Percentiles rank a stretch among this genome's conserved stretches.
Conservation (phyloP, 805 yeast genomes). For the Kazachstania viticola region DNA sequence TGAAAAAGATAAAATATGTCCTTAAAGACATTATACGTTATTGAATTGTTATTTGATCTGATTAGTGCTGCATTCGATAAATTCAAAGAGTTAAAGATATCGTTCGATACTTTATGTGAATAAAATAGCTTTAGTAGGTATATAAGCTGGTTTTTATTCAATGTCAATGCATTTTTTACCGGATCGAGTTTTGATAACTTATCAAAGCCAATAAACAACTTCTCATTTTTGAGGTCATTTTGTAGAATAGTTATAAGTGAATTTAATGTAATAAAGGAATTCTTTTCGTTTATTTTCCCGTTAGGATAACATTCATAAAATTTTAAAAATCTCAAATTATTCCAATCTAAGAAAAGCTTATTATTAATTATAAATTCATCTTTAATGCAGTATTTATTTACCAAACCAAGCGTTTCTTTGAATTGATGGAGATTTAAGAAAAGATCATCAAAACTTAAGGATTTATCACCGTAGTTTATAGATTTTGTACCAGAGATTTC, state of each 20-base stretch:
- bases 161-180: conserved; percentile 17
- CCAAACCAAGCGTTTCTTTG: conserved; percentile 23
- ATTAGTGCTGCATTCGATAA: conserved; percentile 20
- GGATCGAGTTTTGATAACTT: conserved; percentile 23
- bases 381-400: conserved; percentile 22
- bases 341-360: conserved; percentile 27
- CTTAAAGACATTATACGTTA: conserved; percentile 28
- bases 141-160: conserved; percentile 28
- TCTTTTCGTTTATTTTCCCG: conserved; percentile 6
- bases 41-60: conserved; percentile 23
- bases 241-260: conserved; percentile 33
- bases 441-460: conserved; percentile 30
- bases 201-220: conserved; percentile 25
- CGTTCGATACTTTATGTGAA: conserved; percentile 30
- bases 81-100: conserved; percentile 26
- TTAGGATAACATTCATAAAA: conserved; percentile 18
- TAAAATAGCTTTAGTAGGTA: conserved; percentile 26
- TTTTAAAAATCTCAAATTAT: conserved; percentile 19
- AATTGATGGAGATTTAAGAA: conserved; percentile 22
- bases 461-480: conserved; percentile 29
- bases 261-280: conserved; percentile 27
- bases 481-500: conserved; percentile 25
- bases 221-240: conserved; percentile 30
- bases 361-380: conserved; percentile 21
- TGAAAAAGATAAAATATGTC: conserved; percentile 30